phyloP scores from a whole-genome alignment of 345 rosid species.

The Theobroma cacao region DNA sequence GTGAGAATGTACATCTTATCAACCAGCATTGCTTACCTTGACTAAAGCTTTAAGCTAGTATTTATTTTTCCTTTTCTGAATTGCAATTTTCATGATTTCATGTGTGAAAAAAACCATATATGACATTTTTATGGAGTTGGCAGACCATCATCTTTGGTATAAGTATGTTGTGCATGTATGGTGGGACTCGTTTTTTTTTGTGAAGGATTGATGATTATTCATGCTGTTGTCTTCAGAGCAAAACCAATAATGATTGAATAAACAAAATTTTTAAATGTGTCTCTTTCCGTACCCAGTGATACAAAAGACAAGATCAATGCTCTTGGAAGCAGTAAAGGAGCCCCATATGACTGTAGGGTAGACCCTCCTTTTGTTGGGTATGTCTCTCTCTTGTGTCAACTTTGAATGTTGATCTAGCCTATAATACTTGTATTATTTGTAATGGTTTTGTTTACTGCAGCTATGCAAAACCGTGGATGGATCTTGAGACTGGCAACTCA shows the following conservation, averaged over 20 bases:
- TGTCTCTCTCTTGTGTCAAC: constrained; percentile 19
- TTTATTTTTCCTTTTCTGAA: neutral
- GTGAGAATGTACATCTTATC: neutral
- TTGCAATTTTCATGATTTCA: neutral
- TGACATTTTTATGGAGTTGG: neutral
- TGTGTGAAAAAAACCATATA: neutral
- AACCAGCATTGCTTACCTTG: neutral
- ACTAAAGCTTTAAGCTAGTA: neutral
- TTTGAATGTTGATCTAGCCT: neutral
- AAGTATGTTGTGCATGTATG: neutral
- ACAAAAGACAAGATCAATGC: constrained; percentile 30
- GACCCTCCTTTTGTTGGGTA: constrained; percentile 89
- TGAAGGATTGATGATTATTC: neutral
- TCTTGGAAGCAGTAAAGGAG: constrained; percentile 36
- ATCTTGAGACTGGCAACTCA: constrained; percentile 47
- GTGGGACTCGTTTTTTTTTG: neutral
- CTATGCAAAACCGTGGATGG: constrained; percentile 78
- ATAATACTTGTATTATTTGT: neutral
- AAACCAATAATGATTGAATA: neutral
- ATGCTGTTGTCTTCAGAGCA: neutral
- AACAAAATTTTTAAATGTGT: neutral
- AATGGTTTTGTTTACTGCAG: constrained; percentile 37
- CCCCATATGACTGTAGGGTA: constrained; percentile 58
- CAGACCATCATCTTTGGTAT: neutral
- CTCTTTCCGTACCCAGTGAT: constrained; percentile 3